Base-by-base conservation (phyloP, 176 grass and related monocot species). In the Saccharum officinarum region DNA sequence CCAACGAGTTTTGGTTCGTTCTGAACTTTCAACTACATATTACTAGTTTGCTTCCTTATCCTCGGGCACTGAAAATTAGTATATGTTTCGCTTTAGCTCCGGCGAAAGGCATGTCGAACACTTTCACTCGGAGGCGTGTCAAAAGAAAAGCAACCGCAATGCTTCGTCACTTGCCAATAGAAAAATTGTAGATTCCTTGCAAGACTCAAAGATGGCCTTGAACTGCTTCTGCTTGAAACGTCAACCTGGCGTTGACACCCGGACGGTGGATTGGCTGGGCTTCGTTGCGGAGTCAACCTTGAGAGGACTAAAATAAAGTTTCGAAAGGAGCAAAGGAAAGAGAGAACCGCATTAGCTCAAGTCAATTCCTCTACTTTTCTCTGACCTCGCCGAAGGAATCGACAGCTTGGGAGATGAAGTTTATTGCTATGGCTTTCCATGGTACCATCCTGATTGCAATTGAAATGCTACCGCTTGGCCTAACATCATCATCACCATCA, bases 201-300 rank as follows among this genome's bases (percentile, higher is more conserved):
- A 83, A 76, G 57, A 79, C 67, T 34, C 67, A 67, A 90, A 90
- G 69, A 75, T 83, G 75, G 75, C 45, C 47, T 84, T 63, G 39
- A 75, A 13, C 69, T 62, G 47, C 44, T 42, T 45, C 10, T 47
- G 44, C 68, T 17, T 65, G 16, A 78, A 63, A 76, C 49, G 20
- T 46, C 28, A 54, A 55, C 49, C 23, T 42, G 80, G 89, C 85
- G 85, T 87, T 87, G 89, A 87, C 81, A 49, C 23, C 9, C 69
- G 25, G 20, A 28, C 11, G 23, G 60, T 23, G n/a, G 60, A 28
- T 36, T 38, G 67, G 57, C 69, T 5, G 46, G 7, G 46, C 22
- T 80, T 91, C 78, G 28, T 41, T 26, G 37, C 41, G 13, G 69
- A 71, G 85, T 91, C 85, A 91, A 87, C 76, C 63, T 71, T 36